Evolutionary conservation across 2,329 filamentous ascomycete genomes (phyloP).

Genomic region (Madurella mycetomatis): DNA sequence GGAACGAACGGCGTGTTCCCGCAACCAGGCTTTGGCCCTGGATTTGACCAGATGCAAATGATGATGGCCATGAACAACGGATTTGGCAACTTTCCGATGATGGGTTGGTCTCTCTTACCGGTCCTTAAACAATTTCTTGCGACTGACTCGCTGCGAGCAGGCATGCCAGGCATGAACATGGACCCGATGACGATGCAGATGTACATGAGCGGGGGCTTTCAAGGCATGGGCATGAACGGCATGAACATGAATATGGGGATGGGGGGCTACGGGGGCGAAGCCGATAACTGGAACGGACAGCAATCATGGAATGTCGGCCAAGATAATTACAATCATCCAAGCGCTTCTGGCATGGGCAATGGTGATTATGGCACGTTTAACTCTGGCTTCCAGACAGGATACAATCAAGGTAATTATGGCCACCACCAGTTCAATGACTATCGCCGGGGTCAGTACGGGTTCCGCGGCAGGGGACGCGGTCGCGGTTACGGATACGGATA

Average conservation of each 20-base stretch:
- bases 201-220: conserved; percentile 75
- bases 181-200: conserved; percentile 72
- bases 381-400: conserved; percentile 72
- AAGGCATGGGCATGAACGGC: conserved; percentile 68
- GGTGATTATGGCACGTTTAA: conserved; percentile 78
- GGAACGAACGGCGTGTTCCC: conserved; percentile 47
- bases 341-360: conserved; percentile 73
- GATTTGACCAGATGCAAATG: conserved; percentile 75
- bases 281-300: conserved; percentile 76
- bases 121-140: neutral
- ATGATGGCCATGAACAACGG: conserved; percentile 71
- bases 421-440: conserved; percentile 76
- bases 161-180: conserved; percentile 82
- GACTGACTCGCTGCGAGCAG: conserved; percentile 40
- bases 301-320: conserved; percentile 79
- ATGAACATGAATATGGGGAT: conserved; percentile 75
- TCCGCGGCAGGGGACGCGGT: conserved; percentile 60
- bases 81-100: conserved; percentile 67
- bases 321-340: conserved; percentile 87
- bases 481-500: conserved; percentile 50
- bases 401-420: conserved; percentile 80
- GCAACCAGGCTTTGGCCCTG: conserved; percentile 59
- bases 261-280: conserved; percentile 66
- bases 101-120: conserved; percentile 61
- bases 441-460: conserved; percentile 63